Conservation (phyloP, 1,284 basidiomycete species). For the Cutaneotrichosporon sp. region DNA sequence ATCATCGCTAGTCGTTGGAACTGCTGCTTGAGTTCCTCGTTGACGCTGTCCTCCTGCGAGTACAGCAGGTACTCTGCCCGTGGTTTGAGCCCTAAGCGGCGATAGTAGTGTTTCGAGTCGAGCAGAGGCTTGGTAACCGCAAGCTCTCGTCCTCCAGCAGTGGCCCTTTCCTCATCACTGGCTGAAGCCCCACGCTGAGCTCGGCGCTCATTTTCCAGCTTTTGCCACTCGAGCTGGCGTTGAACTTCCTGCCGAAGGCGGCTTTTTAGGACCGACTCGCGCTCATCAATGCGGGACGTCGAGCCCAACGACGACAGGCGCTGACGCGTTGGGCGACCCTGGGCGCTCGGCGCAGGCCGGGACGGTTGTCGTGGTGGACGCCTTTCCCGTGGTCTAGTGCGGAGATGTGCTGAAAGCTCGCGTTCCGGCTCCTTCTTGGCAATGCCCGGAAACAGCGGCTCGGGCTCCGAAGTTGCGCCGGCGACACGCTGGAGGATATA, state of each 20-base stretch:
- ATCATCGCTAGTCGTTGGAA: constrained; percentile 1
- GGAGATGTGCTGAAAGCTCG: neutral
- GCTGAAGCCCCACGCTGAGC: neutral
- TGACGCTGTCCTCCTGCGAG: constrained; percentile 3
- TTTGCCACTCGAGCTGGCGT: neutral
- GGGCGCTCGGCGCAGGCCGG: neutral
- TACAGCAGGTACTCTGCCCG: constrained; percentile 5
- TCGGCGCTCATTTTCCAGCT: neutral
- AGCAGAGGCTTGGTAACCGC: constrained; percentile 1
- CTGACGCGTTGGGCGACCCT: neutral
- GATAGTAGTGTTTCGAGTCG: constrained; percentile 9
- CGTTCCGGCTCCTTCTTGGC: neutral
- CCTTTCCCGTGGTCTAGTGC: no score
- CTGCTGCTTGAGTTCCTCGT: constrained; percentile 4
- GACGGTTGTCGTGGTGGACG: neutral
- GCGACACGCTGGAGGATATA: neutral
- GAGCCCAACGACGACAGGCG: no score
- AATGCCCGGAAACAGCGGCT: neutral
- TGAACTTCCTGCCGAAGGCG: neutral
- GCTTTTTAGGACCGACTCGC: neutral
- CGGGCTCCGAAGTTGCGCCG: neutral
- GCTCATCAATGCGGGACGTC: neutral
- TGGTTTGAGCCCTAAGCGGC: constrained; percentile 6
- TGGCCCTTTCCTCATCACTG: neutral
- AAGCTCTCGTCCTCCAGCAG: neutral